A percentile compares a stretch with the other conserved stretches of the same genome.
Evolutionary conservation across 2,329 filamentous ascomycete genomes (phyloP).

Genomic region (Ceratocystis destructans): DNA sequence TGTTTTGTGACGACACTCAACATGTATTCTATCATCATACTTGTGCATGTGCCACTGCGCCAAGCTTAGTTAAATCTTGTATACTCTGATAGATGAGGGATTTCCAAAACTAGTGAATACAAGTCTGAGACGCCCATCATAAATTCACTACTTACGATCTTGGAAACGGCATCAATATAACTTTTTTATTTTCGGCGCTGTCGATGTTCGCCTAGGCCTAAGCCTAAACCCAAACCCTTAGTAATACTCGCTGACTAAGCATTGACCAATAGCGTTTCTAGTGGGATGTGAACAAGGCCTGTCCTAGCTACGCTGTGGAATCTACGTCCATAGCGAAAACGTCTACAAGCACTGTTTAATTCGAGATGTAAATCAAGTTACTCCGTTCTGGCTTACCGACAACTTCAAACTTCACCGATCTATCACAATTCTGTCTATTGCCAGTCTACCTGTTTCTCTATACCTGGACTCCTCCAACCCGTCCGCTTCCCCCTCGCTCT

Average conservation of each 20-base stretch:
- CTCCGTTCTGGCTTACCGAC: neutral
- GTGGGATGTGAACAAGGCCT: too few relatives aligned
- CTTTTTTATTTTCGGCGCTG: too few relatives aligned
- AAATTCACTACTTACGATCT: too few relatives aligned
- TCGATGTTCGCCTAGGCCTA: neutral
- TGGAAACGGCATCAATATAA: too few relatives aligned
- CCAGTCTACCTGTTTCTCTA: neutral
- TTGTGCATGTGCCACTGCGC: too few relatives aligned
- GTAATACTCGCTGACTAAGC: neutral
- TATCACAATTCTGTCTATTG: neutral
- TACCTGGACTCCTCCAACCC: neutral
- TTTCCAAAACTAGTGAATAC: too few relatives aligned
- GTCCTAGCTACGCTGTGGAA: neutral
- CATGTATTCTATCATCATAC: too few relatives aligned
- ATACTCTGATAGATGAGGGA: too few relatives aligned
- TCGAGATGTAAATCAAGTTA: neutral
- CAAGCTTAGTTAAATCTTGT: too few relatives aligned
- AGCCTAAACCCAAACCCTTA: neutral
- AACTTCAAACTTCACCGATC: too few relatives aligned
- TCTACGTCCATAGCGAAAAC: neutral
- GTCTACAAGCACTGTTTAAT: neutral
- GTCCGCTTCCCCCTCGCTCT: neutral
- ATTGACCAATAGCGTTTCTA: neutral
- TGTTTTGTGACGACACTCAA: too few relatives aligned
- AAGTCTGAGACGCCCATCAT: too few relatives aligned